Percentiles rank a stretch among this genome's conserved stretches.
Evolutionary conservation across 345 rosid genomes (phyloP).

Genomic region (Eucalyptus pauciflora): DNA sequence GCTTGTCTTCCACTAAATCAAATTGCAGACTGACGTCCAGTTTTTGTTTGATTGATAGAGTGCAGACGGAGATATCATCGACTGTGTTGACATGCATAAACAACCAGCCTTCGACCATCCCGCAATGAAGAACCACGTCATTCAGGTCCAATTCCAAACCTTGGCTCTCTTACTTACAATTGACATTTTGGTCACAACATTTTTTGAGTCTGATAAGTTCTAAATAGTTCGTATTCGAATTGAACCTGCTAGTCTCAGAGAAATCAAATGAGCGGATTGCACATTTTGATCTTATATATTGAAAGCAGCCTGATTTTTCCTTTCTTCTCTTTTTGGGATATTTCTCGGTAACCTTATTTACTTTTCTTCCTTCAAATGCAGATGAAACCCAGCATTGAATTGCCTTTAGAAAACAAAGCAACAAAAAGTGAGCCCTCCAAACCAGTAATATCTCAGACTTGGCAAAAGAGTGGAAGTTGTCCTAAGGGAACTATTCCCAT

Average conservation of each 20-base stretch:
- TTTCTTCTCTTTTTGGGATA: neutral
- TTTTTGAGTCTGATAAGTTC: neutral
- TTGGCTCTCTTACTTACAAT: neutral
- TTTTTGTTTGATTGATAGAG: slow-evolving; percentile 4
- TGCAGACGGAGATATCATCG: slow-evolving; percentile 47
- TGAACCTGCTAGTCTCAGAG: neutral
- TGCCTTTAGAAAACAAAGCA: neutral
- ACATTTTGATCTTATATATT: neutral
- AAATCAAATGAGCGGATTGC: neutral
- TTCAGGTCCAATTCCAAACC: slow-evolving; percentile 16
- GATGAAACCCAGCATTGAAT: slow-evolving; percentile 26
- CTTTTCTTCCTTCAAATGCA: neutral
- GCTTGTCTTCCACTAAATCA: neutral
- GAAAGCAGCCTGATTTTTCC: neutral
- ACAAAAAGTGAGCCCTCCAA: neutral
- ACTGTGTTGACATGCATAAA: slow-evolving; percentile 32
- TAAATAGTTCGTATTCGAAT: neutral
- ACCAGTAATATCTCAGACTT: slow-evolving; percentile 11
- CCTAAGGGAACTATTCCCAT: slow-evolving; percentile 41
- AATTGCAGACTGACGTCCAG: neutral
- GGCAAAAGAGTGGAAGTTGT: slow-evolving; percentile 40
- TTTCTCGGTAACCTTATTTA: neutral
- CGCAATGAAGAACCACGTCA: slow-evolving; percentile 16
- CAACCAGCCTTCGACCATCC: slow-evolving; percentile 56
- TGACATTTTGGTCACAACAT: neutral